Base-by-base conservation (phyloP, 2,329 filamentous ascomycete genomes). In the Trichoderma koningiopsis region DNA sequence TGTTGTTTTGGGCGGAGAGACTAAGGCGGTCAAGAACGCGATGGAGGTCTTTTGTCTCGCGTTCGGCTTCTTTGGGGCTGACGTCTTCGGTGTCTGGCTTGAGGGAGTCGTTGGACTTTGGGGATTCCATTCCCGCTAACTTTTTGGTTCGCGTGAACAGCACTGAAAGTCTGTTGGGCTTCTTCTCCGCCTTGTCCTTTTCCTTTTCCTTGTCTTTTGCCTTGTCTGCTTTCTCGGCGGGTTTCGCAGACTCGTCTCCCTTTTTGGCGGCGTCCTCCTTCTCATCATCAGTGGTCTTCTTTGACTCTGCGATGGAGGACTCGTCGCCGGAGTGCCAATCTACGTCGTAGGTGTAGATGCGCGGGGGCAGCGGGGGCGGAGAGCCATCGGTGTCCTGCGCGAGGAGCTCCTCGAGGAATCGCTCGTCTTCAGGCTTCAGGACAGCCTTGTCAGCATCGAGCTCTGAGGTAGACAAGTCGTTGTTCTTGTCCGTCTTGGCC, bases 11-110 rank as follows among this genome's bases (percentile, higher is more conserved):
- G 6, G 92, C 92, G 5, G 91, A 88, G 37, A 97, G 88, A 76
- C 96, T 94, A 71, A 99, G 86, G 56, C 92, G 88, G 76, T 97
- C 92, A 33, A 99, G 90, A 27, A 97, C 88, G 35, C 88, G 86
- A 49, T 88, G 88, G 70, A 98, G 88, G 74, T 97, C 96, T 75
- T 93, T 89, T 73, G 79, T 81, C 79, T 89, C 87, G 55, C 79
- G 78, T 68, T 83, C 81, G 33, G 77, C 86, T 77, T 79, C 84
- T 68, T 71, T 81, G 71, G 73, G 73, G 53, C 77, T 76, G 55
- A 82, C 79, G 61, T 77, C 35, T 56, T 35, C 76, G 55, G 83
- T 81, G 24, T 77, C 77, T 67, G 77, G 78, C 64, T 72, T 72
- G 67, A 75, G 70, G 33, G 71, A 77, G 72, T 81, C 78, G 29